Conservation (phyloP, 2,329 filamentous ascomycete genomes). For the Mollisiaceae sp. region DNA sequence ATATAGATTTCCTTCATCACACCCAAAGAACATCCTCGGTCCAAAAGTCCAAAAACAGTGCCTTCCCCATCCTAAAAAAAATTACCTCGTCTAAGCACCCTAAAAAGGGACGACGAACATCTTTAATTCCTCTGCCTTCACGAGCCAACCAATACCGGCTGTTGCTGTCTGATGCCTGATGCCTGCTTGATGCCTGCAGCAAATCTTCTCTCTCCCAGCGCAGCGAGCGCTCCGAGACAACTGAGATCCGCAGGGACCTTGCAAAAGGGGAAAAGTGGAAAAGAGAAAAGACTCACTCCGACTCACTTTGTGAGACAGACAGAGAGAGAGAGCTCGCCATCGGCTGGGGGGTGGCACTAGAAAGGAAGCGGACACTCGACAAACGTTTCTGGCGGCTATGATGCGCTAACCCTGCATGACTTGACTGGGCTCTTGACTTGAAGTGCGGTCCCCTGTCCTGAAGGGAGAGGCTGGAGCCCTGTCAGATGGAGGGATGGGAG, state of each 20-base stretch:
- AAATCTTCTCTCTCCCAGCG: no score
- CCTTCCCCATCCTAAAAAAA: background rate
- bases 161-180: constrained; percentile 13
- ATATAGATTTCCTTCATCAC: background rate
- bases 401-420: constrained; percentile 3
- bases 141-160: constrained; percentile 16
- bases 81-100: background rate
- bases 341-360: background rate
- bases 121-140: constrained; percentile 9
- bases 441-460: no score
- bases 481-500: background rate
- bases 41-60: background rate
- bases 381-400: constrained; percentile 7
- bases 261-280: background rate
- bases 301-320: no score
- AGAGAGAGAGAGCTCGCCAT: no score
- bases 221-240: constrained; percentile 11
- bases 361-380: no score
- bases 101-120: background rate
- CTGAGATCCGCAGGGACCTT: constrained; percentile 12
- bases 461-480: no score
- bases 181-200: background rate
- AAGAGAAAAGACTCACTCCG: background rate
- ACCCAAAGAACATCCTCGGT: background rate
- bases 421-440: no score